Evolutionary conservation across 495 filamentous ascomycete species (phyloP).

Genomic region (Hyaloscypha variabilis): DNA sequence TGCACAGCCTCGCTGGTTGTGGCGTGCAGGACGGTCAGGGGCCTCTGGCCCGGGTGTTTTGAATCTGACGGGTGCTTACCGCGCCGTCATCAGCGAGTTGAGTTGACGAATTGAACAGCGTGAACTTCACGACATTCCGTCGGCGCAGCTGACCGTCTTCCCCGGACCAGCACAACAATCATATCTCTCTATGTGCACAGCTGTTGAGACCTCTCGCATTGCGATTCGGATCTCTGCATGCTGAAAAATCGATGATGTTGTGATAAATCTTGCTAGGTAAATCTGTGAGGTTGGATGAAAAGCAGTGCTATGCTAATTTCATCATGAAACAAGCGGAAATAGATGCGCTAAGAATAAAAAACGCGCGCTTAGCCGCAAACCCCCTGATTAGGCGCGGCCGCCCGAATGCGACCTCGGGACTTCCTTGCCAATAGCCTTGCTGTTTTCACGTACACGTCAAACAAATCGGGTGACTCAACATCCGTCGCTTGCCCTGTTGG

Average conservation of each 20-base stretch:
- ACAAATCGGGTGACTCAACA: neutral
- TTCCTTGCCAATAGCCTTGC: neutral
- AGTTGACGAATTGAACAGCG: too few relatives aligned
- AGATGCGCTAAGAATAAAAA: neutral
- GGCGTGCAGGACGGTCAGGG: neutral
- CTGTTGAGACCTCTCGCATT: too few relatives aligned
- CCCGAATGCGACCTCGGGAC: neutral
- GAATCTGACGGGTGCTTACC: neutral
- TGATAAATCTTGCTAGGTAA: too few relatives aligned
- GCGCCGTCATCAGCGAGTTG: neutral
- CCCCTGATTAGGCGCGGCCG: neutral
- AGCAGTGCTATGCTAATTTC: too few relatives aligned
- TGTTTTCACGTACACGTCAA: neutral
- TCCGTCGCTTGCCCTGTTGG: neutral
- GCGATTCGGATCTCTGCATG: too few relatives aligned
- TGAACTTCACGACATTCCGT: neutral
- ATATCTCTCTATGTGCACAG: too few relatives aligned
- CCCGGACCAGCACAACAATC: neutral
- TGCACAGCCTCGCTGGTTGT: neutral
- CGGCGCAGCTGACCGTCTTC: neutral
- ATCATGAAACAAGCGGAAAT: neutral
- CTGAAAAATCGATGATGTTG: too few relatives aligned
- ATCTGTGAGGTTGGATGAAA: neutral
- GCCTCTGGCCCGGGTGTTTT: neutral
- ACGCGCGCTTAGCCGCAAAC: neutral